Evolutionary conservation across 2,329 filamentous ascomycete genomes (phyloP).

Genomic region (Delphinella strobiligena): DNA sequence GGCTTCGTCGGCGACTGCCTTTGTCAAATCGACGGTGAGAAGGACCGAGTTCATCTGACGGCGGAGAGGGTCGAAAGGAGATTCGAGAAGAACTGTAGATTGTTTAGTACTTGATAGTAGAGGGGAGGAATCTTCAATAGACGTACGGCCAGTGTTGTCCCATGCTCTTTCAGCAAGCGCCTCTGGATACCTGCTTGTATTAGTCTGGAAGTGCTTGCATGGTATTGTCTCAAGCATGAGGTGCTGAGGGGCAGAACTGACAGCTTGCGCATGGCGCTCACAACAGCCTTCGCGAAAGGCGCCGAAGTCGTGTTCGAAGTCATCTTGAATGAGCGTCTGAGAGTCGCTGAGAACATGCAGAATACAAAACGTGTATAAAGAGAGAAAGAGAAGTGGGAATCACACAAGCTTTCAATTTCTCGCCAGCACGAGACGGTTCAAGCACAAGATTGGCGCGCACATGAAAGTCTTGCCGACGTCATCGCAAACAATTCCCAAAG

Average conservation of each 20-base stretch:
- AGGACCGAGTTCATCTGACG: slow-evolving; percentile 56
- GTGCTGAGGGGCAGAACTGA: slow-evolving; percentile 38
- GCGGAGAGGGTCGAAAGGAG: slow-evolving; percentile 46
- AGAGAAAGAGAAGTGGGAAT: background rate
- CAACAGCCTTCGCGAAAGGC: slow-evolving; percentile 56
- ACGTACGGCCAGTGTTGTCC: slow-evolving; percentile 79
- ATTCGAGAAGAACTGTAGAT: slow-evolving; percentile 53
- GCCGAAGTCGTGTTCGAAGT: slow-evolving; percentile 30
- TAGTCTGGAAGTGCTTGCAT: slow-evolving; percentile 8
- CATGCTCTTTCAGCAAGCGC: slow-evolving; percentile 78
- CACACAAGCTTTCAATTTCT: too few relatives aligned
- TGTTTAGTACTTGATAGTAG: slow-evolving; percentile 6
- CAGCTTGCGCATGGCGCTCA: slow-evolving; percentile 68
- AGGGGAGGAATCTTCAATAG: background rate
- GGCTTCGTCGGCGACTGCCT: slow-evolving; percentile 79
- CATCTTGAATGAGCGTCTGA: slow-evolving; percentile 28
- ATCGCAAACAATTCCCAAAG: background rate
- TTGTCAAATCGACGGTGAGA: slow-evolving; percentile 83
- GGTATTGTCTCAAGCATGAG: slow-evolving; percentile 2
- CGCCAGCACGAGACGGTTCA: too few relatives aligned
- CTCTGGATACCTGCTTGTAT: slow-evolving; percentile 62
- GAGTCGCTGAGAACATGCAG: slow-evolving; percentile 20
- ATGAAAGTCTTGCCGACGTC: background rate
- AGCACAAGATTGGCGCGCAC: too few relatives aligned
- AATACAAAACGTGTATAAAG: slow-evolving; percentile 1